A percentile compares a stretch with the other conserved stretches of the same genome.
phyloP scores from a whole-genome alignment of 2,329 filamentous ascomycete species.

The Cercospora zeina region DNA sequence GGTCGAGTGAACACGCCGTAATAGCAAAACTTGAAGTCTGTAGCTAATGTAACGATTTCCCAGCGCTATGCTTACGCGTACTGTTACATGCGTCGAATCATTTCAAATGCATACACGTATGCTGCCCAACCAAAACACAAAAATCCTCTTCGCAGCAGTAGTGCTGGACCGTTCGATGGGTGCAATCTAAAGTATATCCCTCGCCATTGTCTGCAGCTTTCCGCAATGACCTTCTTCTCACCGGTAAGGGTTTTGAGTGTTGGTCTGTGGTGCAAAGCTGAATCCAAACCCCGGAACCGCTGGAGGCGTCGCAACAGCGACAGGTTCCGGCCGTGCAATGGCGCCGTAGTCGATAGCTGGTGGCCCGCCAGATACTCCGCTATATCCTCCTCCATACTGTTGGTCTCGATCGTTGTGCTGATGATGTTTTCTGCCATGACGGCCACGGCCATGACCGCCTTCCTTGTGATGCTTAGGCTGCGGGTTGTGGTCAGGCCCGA shows the following conservation, averaged over 20 bases:
- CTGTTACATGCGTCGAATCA: conserved; percentile 1
- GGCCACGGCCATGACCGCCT: conserved; percentile 29
- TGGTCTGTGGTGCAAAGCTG: conserved; percentile 29
- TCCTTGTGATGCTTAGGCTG: conserved; percentile 31
- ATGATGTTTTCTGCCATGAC: conserved; percentile 35
- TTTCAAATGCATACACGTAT: neutral
- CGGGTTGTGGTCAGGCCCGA: conserved; percentile 39
- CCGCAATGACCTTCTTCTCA: conserved; percentile 1
- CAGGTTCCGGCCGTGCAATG: conserved; percentile 40
- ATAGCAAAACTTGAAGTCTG: no score
- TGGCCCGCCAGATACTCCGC: conserved; percentile 27
- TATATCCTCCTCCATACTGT: conserved; percentile 30
- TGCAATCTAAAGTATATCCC: neutral
- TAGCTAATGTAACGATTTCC: neutral
- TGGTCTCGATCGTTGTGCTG: conserved; percentile 33
- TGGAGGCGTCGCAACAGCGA: conserved; percentile 44
- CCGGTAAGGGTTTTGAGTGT: conserved; percentile 24
- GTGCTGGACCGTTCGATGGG: neutral
- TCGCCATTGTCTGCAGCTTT: neutral
- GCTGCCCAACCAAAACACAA: neutral
- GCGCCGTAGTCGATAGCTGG: conserved; percentile 33
- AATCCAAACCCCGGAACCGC: conserved; percentile 46
- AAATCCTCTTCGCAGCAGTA: neutral
- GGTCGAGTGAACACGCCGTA: no score
- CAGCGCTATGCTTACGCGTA: conserved; percentile 1